Base-by-base conservation (phyloP, 306 rosid genomes). In the Albizia julibrissin region DNA sequence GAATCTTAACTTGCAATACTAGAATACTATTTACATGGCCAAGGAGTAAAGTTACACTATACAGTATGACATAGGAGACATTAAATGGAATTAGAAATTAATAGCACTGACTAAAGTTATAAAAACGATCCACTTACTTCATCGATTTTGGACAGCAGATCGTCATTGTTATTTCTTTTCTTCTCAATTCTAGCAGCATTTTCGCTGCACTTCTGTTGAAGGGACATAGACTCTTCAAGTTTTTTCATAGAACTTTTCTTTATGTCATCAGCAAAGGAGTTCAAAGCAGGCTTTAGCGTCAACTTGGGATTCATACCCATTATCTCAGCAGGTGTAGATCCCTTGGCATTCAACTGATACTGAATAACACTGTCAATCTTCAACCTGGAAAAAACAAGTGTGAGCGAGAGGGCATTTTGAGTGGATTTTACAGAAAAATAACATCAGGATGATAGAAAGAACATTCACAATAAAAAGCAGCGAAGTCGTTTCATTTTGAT, bases 231-330 rank as follows among this genome's bases (percentile, higher is more conserved):
- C 70, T 95, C 93, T 71, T 93, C 99, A 79, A 81, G 77, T 71
- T 89, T 92, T 6, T 8, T 87, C 96, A 93, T 82, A 6, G 93
- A 89, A 87, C 75, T 87, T 75, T 77, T 92, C 89, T 91, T 91
- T 50, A 91, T 83, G 46, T 89, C 96, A 50, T 90, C 87, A 0
- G 87, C 81, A 71, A 76, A 82, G 58, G 94, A 85, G 43, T 68
- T 80, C 21, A 95, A 93, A 15, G 88, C 86, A 84, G 97, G 94
- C 87, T 87, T 92, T 70, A 93, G 65, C 6, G 77, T 78, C 70
- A 82, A 68, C 81, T 95, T 95, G 84, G 90, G 80, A 86, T 93
- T 92, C 78, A 91, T 72, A 44, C 99, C 97, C 97, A 92, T 90
- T 69, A 95, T 87, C 89, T 92, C 97, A 70, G 92, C 80, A 31